phyloP scores from a whole-genome alignment of 257 asterid genomes.

The Gardenia jasminoides region DNA sequence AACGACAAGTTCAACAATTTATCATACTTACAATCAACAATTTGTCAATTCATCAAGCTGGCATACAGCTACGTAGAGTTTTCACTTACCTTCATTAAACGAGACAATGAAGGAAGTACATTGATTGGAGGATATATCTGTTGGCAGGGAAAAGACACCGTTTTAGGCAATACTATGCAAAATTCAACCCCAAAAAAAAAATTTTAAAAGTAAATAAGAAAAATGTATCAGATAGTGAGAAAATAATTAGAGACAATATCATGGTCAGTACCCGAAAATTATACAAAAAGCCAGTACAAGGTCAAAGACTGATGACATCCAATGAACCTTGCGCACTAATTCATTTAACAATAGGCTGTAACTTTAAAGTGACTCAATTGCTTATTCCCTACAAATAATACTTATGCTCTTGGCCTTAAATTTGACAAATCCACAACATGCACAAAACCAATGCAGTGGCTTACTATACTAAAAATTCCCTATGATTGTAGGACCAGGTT shows the following conservation, averaged over 20 bases:
- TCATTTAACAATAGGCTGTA: too few relatives aligned
- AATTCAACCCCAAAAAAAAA: neutral
- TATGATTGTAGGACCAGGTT: neutral
- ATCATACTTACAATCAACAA: neutral
- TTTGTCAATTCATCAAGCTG: neutral
- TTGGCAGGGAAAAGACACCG: conserved; percentile 8
- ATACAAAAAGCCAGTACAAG: neutral
- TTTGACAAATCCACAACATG: neutral
- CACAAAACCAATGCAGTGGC: neutral
- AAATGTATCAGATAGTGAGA: neutral
- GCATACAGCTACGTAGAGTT: conserved; percentile 10
- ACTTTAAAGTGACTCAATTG: too few relatives aligned
- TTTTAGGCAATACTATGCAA: neutral
- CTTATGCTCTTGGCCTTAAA: neutral
- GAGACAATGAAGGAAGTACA: conserved; percentile 96
- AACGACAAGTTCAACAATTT: conserved; percentile 8
- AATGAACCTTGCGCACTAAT: neutral
- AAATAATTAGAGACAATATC: neutral
- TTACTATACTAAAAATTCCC: neutral
- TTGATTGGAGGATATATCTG: conserved; percentile 98
- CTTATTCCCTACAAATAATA: neutral
- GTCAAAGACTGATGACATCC: neutral
- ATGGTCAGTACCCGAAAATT: neutral
- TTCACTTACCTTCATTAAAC: conserved; percentile 82
- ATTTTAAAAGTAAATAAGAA: neutral